Evolutionary conservation across 2,329 filamentous ascomycete genomes (phyloP), one percentile per base, ranked within the genome.

Genomic region (Microthyrium microscopicum): DNA sequence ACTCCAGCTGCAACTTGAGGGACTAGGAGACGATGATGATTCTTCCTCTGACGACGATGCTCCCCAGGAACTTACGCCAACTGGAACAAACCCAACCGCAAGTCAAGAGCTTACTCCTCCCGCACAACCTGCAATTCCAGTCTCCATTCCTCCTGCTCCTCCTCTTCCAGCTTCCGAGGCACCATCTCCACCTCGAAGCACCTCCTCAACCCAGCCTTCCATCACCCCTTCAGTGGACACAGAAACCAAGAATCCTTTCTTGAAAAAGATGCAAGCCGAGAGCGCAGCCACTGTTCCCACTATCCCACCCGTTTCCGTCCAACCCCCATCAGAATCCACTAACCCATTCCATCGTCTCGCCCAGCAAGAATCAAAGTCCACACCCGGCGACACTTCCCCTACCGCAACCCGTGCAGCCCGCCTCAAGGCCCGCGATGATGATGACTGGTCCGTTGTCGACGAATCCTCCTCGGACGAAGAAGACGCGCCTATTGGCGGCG

Each of bases 311-410:
- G 59, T 61, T 12, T 52, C 63, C 20, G 49, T 60, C 17, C 48
- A 62, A 16, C 53, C 49, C 20, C 34, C 51, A 20, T 56, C 68
- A 21, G 66, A 75, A 29, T 85, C 81, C n/a, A 95, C 82, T 7
- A 98, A 98, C 51, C 89, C 89, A 4, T 98, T 95, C 73, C 81
- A 92, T 54, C 79, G 84, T 36, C 72, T 92, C 50, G 73, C 78
- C 4, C 71, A 78, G 44, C 68, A 81, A 34, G 22, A 39, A 20
- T 18, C 28, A 41, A 64, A 70, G 48, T 48, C 57, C 31, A 53
- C 60, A 20, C 58, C 58, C 38, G 51, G 58, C 20, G 54, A 29
- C 9, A 18, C 27, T 9, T 9, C 27, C 57, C 15, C 55, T 62
- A 52, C 54, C 52, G 56, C 62, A 55, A 38, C 61, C 70, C 5